These are phyloP conservation scores for Hericium alpestre DNA, from an alignment of 768 basidiomycete genomes.

Conservation along the genomic window DNA sequence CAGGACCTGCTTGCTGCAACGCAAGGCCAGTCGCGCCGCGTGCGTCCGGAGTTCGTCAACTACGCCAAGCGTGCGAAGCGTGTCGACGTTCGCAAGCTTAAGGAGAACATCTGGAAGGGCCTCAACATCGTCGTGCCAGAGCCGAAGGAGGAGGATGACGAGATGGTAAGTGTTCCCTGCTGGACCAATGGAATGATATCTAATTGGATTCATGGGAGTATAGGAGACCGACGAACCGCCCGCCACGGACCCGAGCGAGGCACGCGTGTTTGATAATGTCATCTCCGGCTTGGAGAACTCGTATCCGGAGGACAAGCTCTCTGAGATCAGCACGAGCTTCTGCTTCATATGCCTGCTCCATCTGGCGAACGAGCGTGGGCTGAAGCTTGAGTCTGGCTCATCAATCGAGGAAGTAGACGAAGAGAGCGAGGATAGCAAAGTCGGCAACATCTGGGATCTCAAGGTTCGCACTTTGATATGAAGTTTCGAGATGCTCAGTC, in stretches of 20 bases:
- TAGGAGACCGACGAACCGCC: constrained; percentile 46
- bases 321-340: constrained; percentile 97
- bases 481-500: not conserved
- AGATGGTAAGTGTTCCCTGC: constrained; percentile 36
- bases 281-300: constrained; percentile 70
- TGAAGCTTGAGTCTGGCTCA: constrained; percentile 58
- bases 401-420: constrained; percentile 22
- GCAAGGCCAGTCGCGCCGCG: constrained; percentile 63
- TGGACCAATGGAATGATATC: not conserved
- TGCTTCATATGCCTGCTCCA: constrained; percentile 98
- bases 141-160: constrained; percentile 29
- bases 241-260: constrained; percentile 55
- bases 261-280: constrained; percentile 67
- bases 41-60: constrained; percentile 80
- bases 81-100: constrained; percentile 91
- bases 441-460: constrained; percentile 67
- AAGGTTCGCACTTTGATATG: constrained; percentile 36
- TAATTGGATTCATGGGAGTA: not conserved
- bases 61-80: constrained; percentile 93
- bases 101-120: constrained; percentile 96
- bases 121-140: constrained; percentile 61
- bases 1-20: constrained; percentile 84
- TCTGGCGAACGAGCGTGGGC: constrained; percentile 91
- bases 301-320: constrained; percentile 91
- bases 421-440: constrained; percentile 32